Evolutionary conservation across 2,329 filamentous ascomycete species (phyloP), one percentile per base, ranked within the genome.

Genomic region (Ophidiomyces ophidiicola): DNA sequence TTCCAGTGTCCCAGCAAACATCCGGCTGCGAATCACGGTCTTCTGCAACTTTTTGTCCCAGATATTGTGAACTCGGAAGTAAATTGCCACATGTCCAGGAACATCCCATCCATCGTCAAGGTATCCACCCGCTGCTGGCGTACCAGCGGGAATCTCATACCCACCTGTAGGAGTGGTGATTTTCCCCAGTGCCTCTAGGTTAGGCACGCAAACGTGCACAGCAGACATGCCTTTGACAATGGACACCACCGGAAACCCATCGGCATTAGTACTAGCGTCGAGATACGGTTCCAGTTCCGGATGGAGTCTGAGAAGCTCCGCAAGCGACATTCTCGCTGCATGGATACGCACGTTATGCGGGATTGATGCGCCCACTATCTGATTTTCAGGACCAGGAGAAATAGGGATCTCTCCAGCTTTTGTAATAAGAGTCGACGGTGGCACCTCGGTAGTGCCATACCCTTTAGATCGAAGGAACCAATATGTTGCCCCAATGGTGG

Each of bases 161-260:
- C 4, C 46, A 39, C 30, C 46, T 32, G 12, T 50, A 36, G 8
- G 48, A 44, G 33, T 55, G 23, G 32, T 51, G 48, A 57, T 50
- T 4, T 52, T 50, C 4, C 60, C 67, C 12, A 88, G 64, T 5
- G 70, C 67, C 20, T 75, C 74, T 6, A 83, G 57, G 39, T 67
- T 69, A 0, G 72, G 64, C 15, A 90, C 63, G 47, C 32, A 34
- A 18, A 59, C 46, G 6, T 58, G 50, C 5, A 50, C 50, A 30
- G 54, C 56, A 1, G 73, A 74, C 78, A 87, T 82, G 34, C 81
- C 82, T 32, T 74, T 74, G 25, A 87, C 81, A 28, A 85, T 72
- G 46, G 72, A 77, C 37, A 76, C 68, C 10, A 73, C 51, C 8
- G 71, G 69, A 5, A 69, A 63, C 3, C 57, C 56, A 18, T 46